Evolutionary conservation across 2,329 filamentous ascomycete genomes (phyloP), one percentile per base, ranked within the genome.

Genomic region (Cucurbitaria berberidis): DNA sequence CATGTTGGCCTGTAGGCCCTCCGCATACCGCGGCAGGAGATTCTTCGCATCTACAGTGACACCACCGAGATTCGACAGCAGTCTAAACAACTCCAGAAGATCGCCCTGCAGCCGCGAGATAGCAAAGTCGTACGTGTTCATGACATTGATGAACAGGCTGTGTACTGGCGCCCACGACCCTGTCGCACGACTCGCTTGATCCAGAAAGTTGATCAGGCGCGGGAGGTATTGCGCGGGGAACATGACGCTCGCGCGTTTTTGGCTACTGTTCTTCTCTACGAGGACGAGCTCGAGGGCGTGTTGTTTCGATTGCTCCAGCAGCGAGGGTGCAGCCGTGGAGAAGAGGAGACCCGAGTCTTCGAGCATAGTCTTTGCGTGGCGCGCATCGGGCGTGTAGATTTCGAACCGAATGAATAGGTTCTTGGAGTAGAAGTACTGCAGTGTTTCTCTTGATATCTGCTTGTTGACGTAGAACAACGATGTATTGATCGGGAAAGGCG

Each of bases 201-300:
- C 59, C 19, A 73, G 50, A 57, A 73, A 74, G 50, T 72, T 69
- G 39, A 74, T 64, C n/a, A 74, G 48, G 0, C 71, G 63, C 0
- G 71, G 71, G 0, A 74, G 56, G 30, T 74, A 74, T 24, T 73
- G 70, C 1, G 70, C 70, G 0, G 71, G 71, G 24, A 74, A 74
- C 49, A 74, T 62, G 10, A 73, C 64, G 0, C 24, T 43, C 1
- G 68, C 66, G 19, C 69, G 56, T 35, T 63, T 71, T 50, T 66
- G 58, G 5, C 44, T 54, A 38, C 65, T 70, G 26, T 62, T 58
- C 49, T 71, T 68, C 35, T 73, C 69, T 1, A 68, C 57, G 5
- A 74, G 51, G 0, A 59, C 61, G 3, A 74, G 19, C 2, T 73
- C 68, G 19, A 74, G 53, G 0, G 68, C 69, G 26, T 73, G 68